Percentiles rank a stretch among this genome's conserved stretches.
phyloP scores from a whole-genome alignment of 306 rosid species.

The Begonia loranthoides region DNA sequence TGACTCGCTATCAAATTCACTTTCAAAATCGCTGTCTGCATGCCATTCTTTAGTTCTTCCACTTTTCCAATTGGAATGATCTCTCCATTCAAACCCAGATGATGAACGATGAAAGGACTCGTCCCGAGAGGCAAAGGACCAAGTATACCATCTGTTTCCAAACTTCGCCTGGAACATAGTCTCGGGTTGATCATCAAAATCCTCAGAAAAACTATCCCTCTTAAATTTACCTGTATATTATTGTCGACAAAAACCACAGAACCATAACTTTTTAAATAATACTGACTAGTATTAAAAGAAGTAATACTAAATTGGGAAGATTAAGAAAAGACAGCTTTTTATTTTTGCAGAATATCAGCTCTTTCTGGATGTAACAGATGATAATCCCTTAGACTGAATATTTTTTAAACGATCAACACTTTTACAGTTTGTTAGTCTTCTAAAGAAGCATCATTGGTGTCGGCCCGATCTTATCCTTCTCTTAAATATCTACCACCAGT shows the following conservation, averaged over 20 bases:
- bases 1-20: slow-evolving; percentile 36
- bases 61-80: slow-evolving; percentile 29
- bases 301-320: neutral
- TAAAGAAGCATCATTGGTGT: no score
- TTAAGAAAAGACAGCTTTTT: neutral
- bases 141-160: slow-evolving; percentile 41
- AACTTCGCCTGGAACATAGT: slow-evolving; percentile 38
- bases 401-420: neutral
- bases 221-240: slow-evolving; percentile 22
- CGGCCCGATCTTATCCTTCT: no score
- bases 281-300: neutral
- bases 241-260: slow-evolving; percentile 1
- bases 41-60: slow-evolving; percentile 28
- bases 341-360: neutral
- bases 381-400: neutral
- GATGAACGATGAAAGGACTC: slow-evolving; percentile 24
- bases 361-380: neutral
- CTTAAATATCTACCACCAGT: no score
- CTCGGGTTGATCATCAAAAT: slow-evolving; percentile 30
- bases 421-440: no score
- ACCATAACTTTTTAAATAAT: neutral
- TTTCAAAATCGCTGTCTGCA: slow-evolving; percentile 25
- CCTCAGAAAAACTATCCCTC: slow-evolving; percentile 26
- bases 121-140: slow-evolving; percentile 35
- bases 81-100: slow-evolving; percentile 57